These are phyloP conservation scores for Suhomyces coccinellae DNA, from an alignment of 1,139 yeast genomes.

Conservation along the genomic window DNA sequence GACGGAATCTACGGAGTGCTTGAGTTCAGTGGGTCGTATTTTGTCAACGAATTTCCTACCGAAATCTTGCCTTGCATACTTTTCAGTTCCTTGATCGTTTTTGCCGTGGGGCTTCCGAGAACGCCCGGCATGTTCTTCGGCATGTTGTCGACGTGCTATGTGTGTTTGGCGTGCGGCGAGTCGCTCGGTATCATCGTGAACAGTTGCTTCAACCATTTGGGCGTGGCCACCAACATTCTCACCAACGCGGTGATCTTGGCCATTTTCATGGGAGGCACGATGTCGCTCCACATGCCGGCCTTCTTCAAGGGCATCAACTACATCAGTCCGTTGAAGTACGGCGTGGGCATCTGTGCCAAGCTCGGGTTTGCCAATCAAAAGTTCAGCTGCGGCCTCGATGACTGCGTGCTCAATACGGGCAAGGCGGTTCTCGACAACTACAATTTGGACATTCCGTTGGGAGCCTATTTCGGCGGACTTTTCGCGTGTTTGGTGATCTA, in stretches of 20 bases:
- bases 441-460: slow-evolving; percentile 29
- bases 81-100: slow-evolving; percentile 23
- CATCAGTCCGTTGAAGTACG: slow-evolving; percentile 27
- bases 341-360: slow-evolving; percentile 34
- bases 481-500: slow-evolving; percentile 22
- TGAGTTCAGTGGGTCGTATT: slow-evolving; percentile 24
- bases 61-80: slow-evolving; percentile 24
- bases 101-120: slow-evolving; percentile 26
- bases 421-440: slow-evolving; percentile 36
- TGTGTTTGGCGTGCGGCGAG: slow-evolving; percentile 24
- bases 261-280: slow-evolving; percentile 31
- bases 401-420: slow-evolving; percentile 38
- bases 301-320: slow-evolving; percentile 27
- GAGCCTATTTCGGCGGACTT: slow-evolving; percentile 26
- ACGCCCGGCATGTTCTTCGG: slow-evolving; percentile 25
- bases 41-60: slow-evolving; percentile 25
- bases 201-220: slow-evolving; percentile 24
- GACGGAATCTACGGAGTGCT: slow-evolving; percentile 25
- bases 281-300: slow-evolving; percentile 28
- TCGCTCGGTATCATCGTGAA: slow-evolving; percentile 26
- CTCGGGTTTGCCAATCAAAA: slow-evolving; percentile 35
- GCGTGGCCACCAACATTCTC: slow-evolving; percentile 27
- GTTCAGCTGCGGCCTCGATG: slow-evolving; percentile 31
- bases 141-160: slow-evolving; percentile 20
- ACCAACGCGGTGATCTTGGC: slow-evolving; percentile 22